phyloP scores from a whole-genome alignment of 1,139 yeast genomes.

The Sugiyamaella xylanicola region DNA sequence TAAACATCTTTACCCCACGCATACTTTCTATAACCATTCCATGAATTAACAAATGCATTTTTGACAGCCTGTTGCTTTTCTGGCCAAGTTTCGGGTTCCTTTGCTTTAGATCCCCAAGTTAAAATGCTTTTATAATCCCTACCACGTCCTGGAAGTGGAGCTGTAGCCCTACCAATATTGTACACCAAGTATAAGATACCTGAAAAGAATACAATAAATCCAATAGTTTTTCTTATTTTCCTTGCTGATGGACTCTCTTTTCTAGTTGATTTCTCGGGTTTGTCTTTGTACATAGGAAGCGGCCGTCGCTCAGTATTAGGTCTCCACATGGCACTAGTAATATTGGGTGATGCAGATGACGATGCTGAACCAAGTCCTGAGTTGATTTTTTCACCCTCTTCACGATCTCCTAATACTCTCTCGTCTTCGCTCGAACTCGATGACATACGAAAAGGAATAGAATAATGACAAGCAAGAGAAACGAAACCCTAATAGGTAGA shows the following conservation, averaged over 20 bases:
- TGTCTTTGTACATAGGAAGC: conserved; percentile 43
- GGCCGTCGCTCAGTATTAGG: conserved; percentile 14
- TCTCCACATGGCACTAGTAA: conserved; percentile 17
- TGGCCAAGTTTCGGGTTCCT: conserved; percentile 42
- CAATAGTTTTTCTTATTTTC: conserved; percentile 11
- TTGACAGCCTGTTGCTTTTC: conserved; percentile 58
- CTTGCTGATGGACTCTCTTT: conserved; percentile 22
- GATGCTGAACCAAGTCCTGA: conserved; percentile 9
- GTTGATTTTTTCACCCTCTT: background rate
- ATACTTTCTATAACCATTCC: conserved; percentile 73
- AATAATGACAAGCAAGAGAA: background rate
- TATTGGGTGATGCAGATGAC: conserved; percentile 14
- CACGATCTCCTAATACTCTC: background rate
- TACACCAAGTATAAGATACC: conserved; percentile 30
- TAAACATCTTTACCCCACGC: conserved; percentile 87
- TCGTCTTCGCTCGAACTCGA: conserved; percentile 1
- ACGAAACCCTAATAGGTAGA: background rate
- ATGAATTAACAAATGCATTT: conserved; percentile 68
- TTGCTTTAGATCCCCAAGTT: conserved; percentile 3
- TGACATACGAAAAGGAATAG: background rate
- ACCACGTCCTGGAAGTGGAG: conserved; percentile 6
- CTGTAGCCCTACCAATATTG: conserved; percentile 27
- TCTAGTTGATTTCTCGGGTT: conserved; percentile 34
- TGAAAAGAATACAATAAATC: conserved; percentile 26
- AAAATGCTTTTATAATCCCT: background rate